A percentile compares a stretch with the other conserved stretches of the same genome.
Evolutionary conservation across 805 yeast genomes (phyloP).

Genomic region (Lipomyces yamadae): DNA sequence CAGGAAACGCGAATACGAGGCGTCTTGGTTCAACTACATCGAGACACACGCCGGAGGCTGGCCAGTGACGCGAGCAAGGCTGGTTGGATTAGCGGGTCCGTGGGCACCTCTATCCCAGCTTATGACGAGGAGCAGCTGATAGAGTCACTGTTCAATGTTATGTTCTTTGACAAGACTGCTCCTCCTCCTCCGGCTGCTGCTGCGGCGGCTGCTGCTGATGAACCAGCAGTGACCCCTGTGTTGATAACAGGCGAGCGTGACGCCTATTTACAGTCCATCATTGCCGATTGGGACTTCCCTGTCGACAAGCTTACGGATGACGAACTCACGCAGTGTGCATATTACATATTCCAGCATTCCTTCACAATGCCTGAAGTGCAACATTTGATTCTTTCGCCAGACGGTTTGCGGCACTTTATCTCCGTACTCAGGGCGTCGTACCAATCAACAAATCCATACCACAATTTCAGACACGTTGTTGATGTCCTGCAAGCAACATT

Average conservation of each 20-base stretch:
- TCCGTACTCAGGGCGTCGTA: conserved; percentile 77
- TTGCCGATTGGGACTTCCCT: conserved; percentile 34
- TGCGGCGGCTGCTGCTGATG: too few relatives aligned
- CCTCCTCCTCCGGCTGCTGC: neutral
- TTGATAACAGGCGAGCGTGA: neutral
- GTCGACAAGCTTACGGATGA: conserved; percentile 34
- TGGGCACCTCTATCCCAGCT: neutral
- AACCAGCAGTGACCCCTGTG: neutral
- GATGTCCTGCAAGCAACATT: conserved; percentile 93
- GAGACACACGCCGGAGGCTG: neutral
- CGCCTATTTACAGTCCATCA: conserved; percentile 6
- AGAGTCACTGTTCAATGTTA: conserved; percentile 11
- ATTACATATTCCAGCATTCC: conserved; percentile 57
- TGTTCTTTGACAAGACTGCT: conserved; percentile 16
- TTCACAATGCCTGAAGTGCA: conserved; percentile 36
- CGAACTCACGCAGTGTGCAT: conserved; percentile 48
- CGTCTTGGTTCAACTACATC: conserved; percentile 18
- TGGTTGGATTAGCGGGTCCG: conserved; percentile 6
- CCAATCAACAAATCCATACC: conserved; percentile 85
- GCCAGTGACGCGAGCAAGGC: neutral
- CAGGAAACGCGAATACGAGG: conserved; percentile 22
- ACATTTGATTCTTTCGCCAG: conserved; percentile 35
- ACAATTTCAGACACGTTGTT: conserved; percentile 92
- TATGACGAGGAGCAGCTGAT: conserved; percentile 11
- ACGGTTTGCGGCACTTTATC: conserved; percentile 49